Evolutionary conservation across 495 filamentous ascomycete species (phyloP).

Genomic region (Parathielavia hyrcaniae): DNA sequence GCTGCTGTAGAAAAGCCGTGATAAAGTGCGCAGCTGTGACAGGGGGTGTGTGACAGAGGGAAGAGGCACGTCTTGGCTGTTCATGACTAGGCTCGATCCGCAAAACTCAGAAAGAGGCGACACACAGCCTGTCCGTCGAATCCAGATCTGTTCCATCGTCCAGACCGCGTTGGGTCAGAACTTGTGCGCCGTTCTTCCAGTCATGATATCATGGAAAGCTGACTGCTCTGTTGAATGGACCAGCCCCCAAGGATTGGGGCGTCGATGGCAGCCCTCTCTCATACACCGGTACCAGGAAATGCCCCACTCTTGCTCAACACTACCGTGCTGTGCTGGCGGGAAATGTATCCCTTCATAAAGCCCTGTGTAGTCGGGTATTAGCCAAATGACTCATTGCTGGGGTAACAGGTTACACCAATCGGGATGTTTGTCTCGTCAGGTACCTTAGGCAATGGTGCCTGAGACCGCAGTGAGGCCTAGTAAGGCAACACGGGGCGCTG

Average conservation of each 20-base stretch:
- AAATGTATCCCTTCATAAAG: constrained; percentile 96
- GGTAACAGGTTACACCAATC: constrained; percentile 16
- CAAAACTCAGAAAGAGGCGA: not conserved
- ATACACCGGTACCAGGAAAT: constrained; percentile 93
- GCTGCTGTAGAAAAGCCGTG: no score
- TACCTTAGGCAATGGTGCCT: constrained; percentile 4
- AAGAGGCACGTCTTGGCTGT: not conserved
- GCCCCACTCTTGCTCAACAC: constrained; percentile 87
- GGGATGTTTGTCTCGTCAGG: no score
- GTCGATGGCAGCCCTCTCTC: constrained; percentile 27
- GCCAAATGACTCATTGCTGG: constrained; percentile 25
- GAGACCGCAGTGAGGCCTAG: constrained; percentile 14
- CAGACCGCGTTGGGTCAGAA: not conserved
- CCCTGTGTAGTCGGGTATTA: constrained; percentile 48
- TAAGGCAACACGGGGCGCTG: not conserved
- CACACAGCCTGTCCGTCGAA: not conserved
- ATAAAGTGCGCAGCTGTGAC: no score
- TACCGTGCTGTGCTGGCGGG: constrained; percentile 77
- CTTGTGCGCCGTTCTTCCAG: not conserved
- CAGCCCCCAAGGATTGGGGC: not conserved
- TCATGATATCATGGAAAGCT: not conserved
- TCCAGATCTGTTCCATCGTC: not conserved
- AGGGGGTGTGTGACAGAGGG: no score
- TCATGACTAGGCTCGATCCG: not conserved
- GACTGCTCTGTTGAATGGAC: not conserved